Conservation (phyloP, 495 filamentous ascomycete genomes). For the Glutinoglossum americanum region DNA sequence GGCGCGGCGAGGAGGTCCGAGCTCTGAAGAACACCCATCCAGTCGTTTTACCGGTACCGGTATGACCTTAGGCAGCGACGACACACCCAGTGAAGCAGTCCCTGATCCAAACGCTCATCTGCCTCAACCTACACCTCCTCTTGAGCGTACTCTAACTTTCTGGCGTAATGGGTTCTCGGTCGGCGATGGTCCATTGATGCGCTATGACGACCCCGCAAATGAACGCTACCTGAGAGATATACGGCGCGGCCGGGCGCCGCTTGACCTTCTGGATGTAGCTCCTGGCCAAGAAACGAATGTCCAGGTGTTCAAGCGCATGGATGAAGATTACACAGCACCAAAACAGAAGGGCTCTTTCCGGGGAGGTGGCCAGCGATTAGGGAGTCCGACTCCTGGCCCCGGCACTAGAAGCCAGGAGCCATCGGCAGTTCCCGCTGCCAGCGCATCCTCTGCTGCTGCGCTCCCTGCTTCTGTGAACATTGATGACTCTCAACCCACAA, state of each 20-base stretch:
- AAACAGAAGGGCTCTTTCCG: conserved; percentile 58
- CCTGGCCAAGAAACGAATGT: conserved; percentile 78
- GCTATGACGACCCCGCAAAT: conserved; percentile 76
- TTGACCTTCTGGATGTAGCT: conserved; percentile 73
- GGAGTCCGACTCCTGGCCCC: conserved; percentile 65
- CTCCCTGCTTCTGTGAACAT: conserved; percentile 25
- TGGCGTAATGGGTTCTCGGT: conserved; percentile 92
- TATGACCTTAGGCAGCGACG: conserved; percentile 77
- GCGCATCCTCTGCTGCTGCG: conserved; percentile 14
- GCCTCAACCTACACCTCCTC: conserved; percentile 18
- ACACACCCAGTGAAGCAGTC: conserved; percentile 50
- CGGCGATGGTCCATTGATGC: conserved; percentile 78
- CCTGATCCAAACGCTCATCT: conserved; percentile 33
- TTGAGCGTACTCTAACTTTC: conserved; percentile 58
- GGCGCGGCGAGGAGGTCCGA: not conserved
- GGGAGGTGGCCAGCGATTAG: conserved; percentile 68
- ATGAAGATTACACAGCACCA: conserved; percentile 59
- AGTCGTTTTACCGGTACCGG: conserved; percentile 61
- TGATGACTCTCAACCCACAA: conserved; percentile 52
- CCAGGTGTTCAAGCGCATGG: conserved; percentile 54
- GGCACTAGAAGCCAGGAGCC: conserved; percentile 17
- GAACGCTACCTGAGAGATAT: conserved; percentile 65
- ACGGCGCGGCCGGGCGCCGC: conserved; percentile 63
- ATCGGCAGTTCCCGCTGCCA: conserved; percentile 18
- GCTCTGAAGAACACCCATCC: conserved; percentile 19